Base-by-base conservation (phyloP, 805 yeast genomes). In the Candida ovalis region DNA sequence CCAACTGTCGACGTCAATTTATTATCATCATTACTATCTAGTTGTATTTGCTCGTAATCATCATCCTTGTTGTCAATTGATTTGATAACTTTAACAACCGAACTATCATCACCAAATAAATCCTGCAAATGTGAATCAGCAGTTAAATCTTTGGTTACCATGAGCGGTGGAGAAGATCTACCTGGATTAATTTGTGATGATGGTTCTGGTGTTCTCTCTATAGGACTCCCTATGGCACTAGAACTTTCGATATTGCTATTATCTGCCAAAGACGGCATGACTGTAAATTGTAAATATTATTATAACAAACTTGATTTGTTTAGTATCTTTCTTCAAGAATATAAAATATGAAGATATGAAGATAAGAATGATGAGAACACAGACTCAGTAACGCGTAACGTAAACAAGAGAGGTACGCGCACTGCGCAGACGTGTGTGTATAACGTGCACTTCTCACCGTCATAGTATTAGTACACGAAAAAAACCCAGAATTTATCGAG, bases 161-260 rank as follows among this genome's bases (percentile, higher is more conserved):
- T 40, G n/a, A 38, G 42, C 4, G 46, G 18, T 10, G 58, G 53
- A 8, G 57, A 51, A 3, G 57, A 48, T 3, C 33, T 38, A 3
- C 48, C 45, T 4, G 53, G 51, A 27, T 51, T 51, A 23, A 54
- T 49, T 39, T 58, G 61, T 8, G 61, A 58, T 9, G 61, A 58
- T 15, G 59, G 60, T 42, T 56, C 55, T 5, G 57, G 56, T 13
- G 56, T 46, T 13, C 44, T 23, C 19, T 43, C 52, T 6, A 10
- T 5, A 4, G 38, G 38, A 35, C 22, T 35, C 4, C 38, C 38
- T 18, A 35, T 5, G 17, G 38, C 38, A 35, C 38, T 35, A 18
- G 38, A 35, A 18, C 22, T 35, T 35, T 35, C 38, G 8, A 17
- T 17, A 21, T 17, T 35, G 38, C 17, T 35, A 5, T 15, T n/a